phyloP scores from a whole-genome alignment of 1,284 basidiomycete species.

The Ceratobasidium sp. region DNA sequence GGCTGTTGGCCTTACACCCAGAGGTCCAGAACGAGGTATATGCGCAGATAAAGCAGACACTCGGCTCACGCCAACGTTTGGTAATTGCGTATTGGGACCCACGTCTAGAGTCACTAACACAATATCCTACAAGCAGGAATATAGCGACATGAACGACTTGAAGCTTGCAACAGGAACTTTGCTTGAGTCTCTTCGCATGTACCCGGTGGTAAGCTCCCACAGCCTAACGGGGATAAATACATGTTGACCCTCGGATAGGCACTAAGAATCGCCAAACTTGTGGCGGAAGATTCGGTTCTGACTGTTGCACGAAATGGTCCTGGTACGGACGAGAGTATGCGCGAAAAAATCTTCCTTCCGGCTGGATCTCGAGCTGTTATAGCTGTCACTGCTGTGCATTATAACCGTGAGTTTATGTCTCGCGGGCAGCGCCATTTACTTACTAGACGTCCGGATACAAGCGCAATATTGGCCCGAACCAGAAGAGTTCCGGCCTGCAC shows the following conservation, averaged over 20 bases:
- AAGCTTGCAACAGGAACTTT: conserved; percentile 20
- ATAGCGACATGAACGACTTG: conserved; percentile 31
- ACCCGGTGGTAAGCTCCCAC: conserved; percentile 27
- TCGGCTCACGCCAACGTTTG: conserved; percentile 14
- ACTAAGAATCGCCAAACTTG: background rate
- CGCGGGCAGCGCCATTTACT: too few relatives aligned
- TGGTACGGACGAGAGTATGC: background rate
- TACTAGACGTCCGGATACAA: too few relatives aligned
- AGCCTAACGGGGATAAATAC: background rate
- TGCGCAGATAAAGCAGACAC: conserved; percentile 19
- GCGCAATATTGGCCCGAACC: conserved; percentile 40
- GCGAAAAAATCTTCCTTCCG: conserved; percentile 12
- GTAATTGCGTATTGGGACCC: background rate
- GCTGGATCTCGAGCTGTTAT: background rate
- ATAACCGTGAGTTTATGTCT: conserved; percentile 13
- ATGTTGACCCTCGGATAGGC: background rate
- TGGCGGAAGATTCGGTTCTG: background rate
- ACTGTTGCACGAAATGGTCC: conserved; percentile 27
- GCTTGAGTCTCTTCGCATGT: conserved; percentile 39
- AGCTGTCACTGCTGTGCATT: too few relatives aligned
- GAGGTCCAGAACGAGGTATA: conserved; percentile 37
- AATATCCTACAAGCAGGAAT: conserved; percentile 11
- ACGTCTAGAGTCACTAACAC: background rate
- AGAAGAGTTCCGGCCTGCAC: conserved; percentile 29
- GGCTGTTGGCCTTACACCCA: conserved; percentile 23